Evolutionary conservation across 352 stramenopile species (phyloP).

Genomic region (Globisporangium camurandrum): DNA sequence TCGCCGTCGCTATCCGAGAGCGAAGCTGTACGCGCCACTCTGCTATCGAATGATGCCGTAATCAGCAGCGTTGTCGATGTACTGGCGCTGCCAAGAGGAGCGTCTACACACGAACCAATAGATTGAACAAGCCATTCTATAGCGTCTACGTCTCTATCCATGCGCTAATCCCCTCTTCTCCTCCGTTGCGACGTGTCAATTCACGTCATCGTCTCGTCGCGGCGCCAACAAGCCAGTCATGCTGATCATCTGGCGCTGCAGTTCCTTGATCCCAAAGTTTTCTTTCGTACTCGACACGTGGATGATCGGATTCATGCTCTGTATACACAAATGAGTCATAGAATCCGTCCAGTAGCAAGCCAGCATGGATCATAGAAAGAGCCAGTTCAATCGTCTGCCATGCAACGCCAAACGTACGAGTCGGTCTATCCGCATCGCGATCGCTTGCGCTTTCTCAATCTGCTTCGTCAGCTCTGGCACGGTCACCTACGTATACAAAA

Average conservation of each 20-base stretch:
- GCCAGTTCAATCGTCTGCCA: neutral
- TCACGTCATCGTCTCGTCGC: neutral
- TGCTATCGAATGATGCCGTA: no score
- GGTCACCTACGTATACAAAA: constrained; percentile 21
- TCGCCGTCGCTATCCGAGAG: no score
- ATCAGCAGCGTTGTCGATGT: no score
- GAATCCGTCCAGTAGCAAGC: neutral
- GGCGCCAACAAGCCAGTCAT: constrained; percentile 43
- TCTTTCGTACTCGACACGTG: constrained; percentile 77
- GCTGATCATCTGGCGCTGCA: constrained; percentile 66
- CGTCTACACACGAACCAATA: no score
- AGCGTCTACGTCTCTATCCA: no score
- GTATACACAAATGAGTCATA: constrained; percentile 4
- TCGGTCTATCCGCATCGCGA: constrained; percentile 35
- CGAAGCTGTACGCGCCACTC: no score
- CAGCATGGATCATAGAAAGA: neutral
- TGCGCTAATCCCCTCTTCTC: no score
- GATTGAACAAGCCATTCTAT: no score
- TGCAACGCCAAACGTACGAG: constrained; percentile 23
- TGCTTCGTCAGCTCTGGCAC: constrained; percentile 34
- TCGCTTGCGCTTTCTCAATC: constrained; percentile 40
- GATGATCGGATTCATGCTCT: constrained; percentile 81
- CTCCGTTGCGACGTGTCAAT: neutral
- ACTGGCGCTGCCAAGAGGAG: no score
- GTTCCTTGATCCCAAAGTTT: constrained; percentile 61